These are phyloP conservation scores for Bremia lactucae DNA, from an alignment of 352 stramenopile genomes.

Conservation along the genomic window DNA sequence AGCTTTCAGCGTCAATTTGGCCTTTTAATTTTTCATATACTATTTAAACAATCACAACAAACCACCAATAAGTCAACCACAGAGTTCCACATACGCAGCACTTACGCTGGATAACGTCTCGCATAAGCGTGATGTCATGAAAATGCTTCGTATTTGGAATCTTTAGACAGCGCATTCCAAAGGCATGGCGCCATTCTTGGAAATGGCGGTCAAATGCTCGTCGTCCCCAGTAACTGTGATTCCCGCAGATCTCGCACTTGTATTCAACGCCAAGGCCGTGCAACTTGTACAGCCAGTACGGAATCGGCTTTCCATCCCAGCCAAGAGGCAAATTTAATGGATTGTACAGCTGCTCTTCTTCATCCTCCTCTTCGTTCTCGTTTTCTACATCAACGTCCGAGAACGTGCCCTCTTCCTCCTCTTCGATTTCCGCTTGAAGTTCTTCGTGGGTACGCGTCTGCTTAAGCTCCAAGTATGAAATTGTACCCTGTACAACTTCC, in stretches of 20 bases:
- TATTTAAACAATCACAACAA: constrained; percentile 11
- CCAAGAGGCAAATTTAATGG: constrained; percentile 96
- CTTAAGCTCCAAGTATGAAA: constrained; percentile 81
- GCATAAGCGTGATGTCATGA: constrained; percentile 98
- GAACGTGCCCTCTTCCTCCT: constrained; percentile 80
- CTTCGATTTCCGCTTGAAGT: constrained; percentile 71
- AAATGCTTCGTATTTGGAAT: constrained; percentile 99
- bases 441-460: constrained; percentile 83
- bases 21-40: constrained; percentile 96
- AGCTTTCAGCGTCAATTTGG: constrained; percentile 89
- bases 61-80: constrained; percentile 2
- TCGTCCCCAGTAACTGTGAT: constrained; percentile 95
- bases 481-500: constrained; percentile 74
- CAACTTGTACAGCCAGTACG: constrained; percentile 99
- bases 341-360: constrained; percentile 98
- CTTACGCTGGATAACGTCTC: constrained; percentile 86
- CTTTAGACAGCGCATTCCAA: constrained; percentile 97
- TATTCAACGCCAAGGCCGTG: constrained; percentile 97
- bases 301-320: constrained; percentile 99
- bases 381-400: constrained; percentile 76
- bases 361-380: constrained; percentile 52
- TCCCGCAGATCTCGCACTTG: constrained; percentile 99
- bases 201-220: constrained; percentile 97
- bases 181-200: constrained; percentile 94
- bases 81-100: no score